Conservation (phyloP, 2,329 filamentous ascomycete species). For the Neonectria sp. region DNA sequence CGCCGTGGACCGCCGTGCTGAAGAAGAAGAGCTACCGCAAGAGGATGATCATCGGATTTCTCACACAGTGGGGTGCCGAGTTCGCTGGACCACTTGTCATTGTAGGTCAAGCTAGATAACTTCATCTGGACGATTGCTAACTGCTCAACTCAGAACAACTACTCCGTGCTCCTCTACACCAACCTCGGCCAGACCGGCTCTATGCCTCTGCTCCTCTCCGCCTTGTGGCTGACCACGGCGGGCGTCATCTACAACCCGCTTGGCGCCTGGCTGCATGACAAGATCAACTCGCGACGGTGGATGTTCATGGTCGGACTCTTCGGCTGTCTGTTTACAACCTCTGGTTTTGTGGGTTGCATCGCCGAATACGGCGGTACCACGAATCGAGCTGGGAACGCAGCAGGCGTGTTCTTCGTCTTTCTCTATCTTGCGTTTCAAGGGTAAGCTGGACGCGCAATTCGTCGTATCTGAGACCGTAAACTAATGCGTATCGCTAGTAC, state of each 20-base stretch:
- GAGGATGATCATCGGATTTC: constrained; percentile 65
- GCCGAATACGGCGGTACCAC: constrained; percentile 54
- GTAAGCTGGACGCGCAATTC: constrained; percentile 35
- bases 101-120: constrained; percentile 51
- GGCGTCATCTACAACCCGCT: constrained; percentile 65
- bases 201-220: constrained; percentile 58
- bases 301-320: constrained; percentile 58
- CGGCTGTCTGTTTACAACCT: constrained; percentile 57
- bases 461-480: neutral
- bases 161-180: constrained; percentile 56
- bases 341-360: constrained; percentile 54
- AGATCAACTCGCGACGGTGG: constrained; percentile 63
- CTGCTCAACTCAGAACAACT: constrained; percentile 56
- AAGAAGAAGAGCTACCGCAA: constrained; percentile 65
- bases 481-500: constrained; percentile 48
- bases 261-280: constrained; percentile 64
- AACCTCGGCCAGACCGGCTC: constrained; percentile 56
- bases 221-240: constrained; percentile 60
- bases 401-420: constrained; percentile 60
- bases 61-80: constrained; percentile 68
- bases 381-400: constrained; percentile 56
- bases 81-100: constrained; percentile 68
- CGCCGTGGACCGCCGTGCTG: constrained; percentile 60
- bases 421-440: constrained; percentile 66
- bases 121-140: neutral